Base-by-base conservation (phyloP, 2,329 filamentous ascomycete genomes). In the Diplodia mutila region DNA sequence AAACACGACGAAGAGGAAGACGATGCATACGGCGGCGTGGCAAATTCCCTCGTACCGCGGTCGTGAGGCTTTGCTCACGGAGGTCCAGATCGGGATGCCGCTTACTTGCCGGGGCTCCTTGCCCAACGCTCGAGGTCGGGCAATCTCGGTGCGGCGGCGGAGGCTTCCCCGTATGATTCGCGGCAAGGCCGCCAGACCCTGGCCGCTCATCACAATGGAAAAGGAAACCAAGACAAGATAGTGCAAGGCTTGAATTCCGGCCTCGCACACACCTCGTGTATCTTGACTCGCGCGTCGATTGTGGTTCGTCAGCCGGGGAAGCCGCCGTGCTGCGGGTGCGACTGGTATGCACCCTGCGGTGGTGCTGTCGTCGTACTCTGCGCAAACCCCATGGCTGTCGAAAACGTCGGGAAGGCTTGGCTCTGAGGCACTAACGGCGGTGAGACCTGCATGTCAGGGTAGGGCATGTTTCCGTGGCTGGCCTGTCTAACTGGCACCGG, bases 371-470 rank as follows among this genome's bases (percentile, higher is more conserved):
- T 63, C 18, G 66, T 61, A 11, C 55, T 46, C 48, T 61, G 66
- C 21, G 66, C 49, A 42, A 63, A 67, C 14, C 66, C 57, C 66
- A 67, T 67, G 29, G 66, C 66, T 5, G 66, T 67, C 23, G 66
- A 63, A 21, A 67, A 67, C 12, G 57, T 67, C 37, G 66, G 57
- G 55, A 67, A 67, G 21, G 49, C 66, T 29, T 52, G 66, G n/a
- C 14, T 48, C 49, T 67, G 55, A 34, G 66, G 55, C 34, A 67
- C 66, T 37, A 67, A 52, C 14, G 66, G 66, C 66, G 66, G 66
- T 52, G 66, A 63, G 55, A 67, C 66, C 27, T 67, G 66, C 66
- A 67, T 67, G 49, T 67, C 66, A 32, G 66, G 66, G 57, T 67
- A 67, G 23, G 66, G 66, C 57, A 67, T 67, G 55, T 29, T 63